Base-by-base conservation (phyloP, 2,329 filamentous ascomycete genomes). In the Aspergillus flavus region DNA sequence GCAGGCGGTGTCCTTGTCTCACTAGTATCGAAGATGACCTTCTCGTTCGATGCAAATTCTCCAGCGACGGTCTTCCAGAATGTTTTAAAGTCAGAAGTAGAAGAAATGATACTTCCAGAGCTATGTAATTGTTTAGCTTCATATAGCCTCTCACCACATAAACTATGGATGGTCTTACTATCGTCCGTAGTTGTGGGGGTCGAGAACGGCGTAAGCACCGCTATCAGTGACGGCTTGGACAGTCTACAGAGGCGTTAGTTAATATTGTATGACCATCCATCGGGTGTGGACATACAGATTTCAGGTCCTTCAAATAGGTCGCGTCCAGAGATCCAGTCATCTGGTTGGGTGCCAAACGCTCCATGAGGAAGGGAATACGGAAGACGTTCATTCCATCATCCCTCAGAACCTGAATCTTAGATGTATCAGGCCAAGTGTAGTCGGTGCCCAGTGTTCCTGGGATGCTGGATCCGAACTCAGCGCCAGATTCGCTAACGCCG, bases 21-120 rank as follows among this genome's bases (percentile, higher is more conserved):
- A 76, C 73, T 89, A 67, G 85, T 88, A 76, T 89, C 86, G 65
- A 89, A 89, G 70, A 89, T 82, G 69, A 89, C 86, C 45, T 81
- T 80, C 58, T 78, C 71, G 76, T 89, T 86, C 70, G 73, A 72
- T 63, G 78, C 80, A 72, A 88, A 89, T 55, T 80, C 78, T 5
- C 74, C 76, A 6, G 86, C 87, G 11, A 89, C 71, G 48, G 81
- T 87, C 30, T 75, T 80, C 84, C 86, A 89, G 78, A 84, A 89
- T 11, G 82, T 77, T 46, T 81, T 75, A 74, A 89, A 89, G 67
- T 81, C 83, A n/a, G 74, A 72, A 2, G 80, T 80, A 62, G 85
- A 83, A 32, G 66, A 64, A 23, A 71, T 73, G 48, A 72, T 68
- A 28, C 66, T 66, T 6, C 70, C 71, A 36, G 66, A 63, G 58